phyloP scores from a whole-genome alignment of 2,329 filamentous ascomycete genomes.

The Sporothrix luriei region DNA sequence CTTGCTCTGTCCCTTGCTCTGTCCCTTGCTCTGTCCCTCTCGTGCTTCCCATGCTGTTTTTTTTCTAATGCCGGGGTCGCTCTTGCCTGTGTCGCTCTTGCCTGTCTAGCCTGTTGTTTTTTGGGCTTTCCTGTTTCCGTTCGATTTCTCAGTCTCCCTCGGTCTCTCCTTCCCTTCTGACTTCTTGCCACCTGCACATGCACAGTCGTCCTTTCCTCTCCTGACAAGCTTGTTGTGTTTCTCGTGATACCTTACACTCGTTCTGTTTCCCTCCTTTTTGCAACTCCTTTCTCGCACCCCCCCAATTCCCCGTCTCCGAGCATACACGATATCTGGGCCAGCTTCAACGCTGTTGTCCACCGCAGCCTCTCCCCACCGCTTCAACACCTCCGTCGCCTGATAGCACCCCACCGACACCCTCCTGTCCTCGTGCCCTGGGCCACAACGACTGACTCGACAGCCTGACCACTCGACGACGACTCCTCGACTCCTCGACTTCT shows the following conservation, averaged over 20 bases:
- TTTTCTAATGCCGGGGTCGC: constrained; percentile 25
- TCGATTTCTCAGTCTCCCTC: constrained; percentile 23
- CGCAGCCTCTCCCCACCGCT: constrained; percentile 17
- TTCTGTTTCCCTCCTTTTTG: neutral
- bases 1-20: constrained; percentile 23
- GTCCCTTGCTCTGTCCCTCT: constrained; percentile 18
- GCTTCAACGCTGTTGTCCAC: constrained; percentile 30
- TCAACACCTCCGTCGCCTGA: constrained; percentile 8
- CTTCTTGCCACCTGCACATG: neutral
- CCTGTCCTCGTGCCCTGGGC: constrained; percentile 11
- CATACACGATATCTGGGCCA: constrained; percentile 6
- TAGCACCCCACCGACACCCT: constrained; percentile 20
- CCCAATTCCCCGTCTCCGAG: neutral
- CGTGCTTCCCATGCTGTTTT: constrained; percentile 8
- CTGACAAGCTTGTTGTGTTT: constrained; percentile 7
- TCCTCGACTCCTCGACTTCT: neutral
- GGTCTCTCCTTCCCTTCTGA: neutral
- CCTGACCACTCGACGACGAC: neutral
- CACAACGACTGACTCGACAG: neutral
- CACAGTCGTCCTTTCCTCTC: constrained; percentile 10
- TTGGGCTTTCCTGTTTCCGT: constrained; percentile 15
- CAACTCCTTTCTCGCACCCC: constrained; percentile 1
- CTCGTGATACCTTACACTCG: constrained; percentile 1
- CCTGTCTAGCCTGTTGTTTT: neutral
- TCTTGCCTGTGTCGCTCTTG: constrained; percentile 27